These are phyloP conservation scores for Paracoccidioides lutzii DNA, from an alignment of 2,329 filamentous ascomycete species.

Conservation along the genomic window DNA sequence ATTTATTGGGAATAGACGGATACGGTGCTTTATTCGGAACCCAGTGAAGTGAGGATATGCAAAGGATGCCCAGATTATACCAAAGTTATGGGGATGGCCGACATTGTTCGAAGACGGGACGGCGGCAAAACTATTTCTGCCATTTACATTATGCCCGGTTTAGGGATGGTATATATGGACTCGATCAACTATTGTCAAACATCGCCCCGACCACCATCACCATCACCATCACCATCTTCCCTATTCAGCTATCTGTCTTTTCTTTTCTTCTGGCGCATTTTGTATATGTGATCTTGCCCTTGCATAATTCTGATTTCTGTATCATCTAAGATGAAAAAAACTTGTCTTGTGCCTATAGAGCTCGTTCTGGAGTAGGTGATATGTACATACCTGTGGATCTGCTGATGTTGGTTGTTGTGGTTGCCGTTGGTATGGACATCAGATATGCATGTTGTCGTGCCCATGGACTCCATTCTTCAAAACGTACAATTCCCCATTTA, in stretches of 20 bases:
- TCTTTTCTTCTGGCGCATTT: not conserved
- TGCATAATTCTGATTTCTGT: not conserved
- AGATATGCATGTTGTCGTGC: not conserved
- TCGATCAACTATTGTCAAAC: too few species aligned
- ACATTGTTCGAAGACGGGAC: not conserved
- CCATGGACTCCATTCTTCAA: not conserved
- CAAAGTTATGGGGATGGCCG: not conserved
- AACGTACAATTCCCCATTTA: not conserved
- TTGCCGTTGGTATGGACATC: too few species aligned
- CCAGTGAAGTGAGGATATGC: not conserved
- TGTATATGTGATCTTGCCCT: not conserved
- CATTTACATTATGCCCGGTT: not conserved
- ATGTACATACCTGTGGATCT: not conserved
- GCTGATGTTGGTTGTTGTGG: not conserved
- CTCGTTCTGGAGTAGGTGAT: too few species aligned
- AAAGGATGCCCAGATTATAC: not conserved
- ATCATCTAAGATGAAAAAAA: not conserved
- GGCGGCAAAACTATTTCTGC: not conserved
- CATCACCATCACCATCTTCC: not conserved
- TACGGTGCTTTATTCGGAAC: not conserved
- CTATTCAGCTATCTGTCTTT: not conserved
- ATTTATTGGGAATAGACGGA: not conserved
- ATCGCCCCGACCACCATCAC: not conserved
- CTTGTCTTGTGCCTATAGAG: not conserved
- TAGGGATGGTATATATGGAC: not conserved